phyloP scores from a whole-genome alignment of 2,329 filamentous ascomycete genomes.

The Stemphylium vesicarium region DNA sequence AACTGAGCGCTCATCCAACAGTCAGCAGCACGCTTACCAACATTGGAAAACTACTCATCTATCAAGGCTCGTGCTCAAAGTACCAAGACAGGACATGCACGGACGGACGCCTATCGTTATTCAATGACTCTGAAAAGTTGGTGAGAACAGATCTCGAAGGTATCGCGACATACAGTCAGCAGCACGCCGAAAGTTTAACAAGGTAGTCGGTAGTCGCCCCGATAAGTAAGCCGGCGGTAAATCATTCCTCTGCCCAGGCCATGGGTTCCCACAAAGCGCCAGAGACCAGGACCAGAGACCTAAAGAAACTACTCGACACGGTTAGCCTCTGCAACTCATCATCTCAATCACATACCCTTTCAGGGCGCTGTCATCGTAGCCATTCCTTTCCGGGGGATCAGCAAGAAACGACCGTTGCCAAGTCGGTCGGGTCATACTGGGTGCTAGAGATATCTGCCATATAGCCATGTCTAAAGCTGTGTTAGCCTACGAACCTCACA shows the following conservation, averaged over 20 bases:
- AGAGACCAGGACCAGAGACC: background rate
- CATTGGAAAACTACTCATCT: too few species aligned
- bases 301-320: background rate
- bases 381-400: too few species aligned
- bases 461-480: too few species aligned
- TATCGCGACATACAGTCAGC: background rate
- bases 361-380: too few species aligned
- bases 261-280: background rate
- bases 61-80: background rate
- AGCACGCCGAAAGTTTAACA: background rate
- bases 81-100: background rate
- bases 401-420: too few species aligned
- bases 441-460: too few species aligned
- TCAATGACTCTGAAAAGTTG: background rate
- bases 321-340: background rate
- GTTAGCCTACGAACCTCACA: too few species aligned
- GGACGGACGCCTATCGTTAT: background rate
- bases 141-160: background rate
- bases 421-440: too few species aligned
- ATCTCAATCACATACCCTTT: background rate
- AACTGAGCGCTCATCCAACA: background rate
- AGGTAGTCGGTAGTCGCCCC: background rate
- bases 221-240: background rate
- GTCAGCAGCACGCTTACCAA: background rate
- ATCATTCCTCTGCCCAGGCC: background rate